Conservation (phyloP, 371 early-diverging fungal genomes). For the Lichtheimia ramosa region DNA sequence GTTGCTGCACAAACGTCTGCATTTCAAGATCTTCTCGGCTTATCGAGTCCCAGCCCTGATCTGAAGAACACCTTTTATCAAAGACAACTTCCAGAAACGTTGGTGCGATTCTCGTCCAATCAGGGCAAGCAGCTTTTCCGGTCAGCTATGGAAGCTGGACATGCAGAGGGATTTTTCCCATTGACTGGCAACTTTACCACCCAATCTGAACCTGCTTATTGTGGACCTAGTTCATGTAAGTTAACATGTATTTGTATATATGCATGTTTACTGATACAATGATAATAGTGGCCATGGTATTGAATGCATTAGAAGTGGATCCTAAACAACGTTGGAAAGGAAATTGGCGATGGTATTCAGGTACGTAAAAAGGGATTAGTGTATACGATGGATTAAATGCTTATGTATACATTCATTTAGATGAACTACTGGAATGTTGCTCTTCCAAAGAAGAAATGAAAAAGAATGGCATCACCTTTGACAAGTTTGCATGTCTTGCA, state of each 20-base stretch:
- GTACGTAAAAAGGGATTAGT: slow-evolving; percentile 13
- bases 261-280: slow-evolving; percentile 55
- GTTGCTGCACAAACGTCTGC: slow-evolving; percentile 5
- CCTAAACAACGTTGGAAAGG: slow-evolving; percentile 91
- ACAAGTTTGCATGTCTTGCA: slow-evolving; percentile 87
- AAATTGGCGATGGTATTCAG: slow-evolving; percentile 83
- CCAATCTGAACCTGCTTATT: slow-evolving; percentile 85
- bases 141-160: slow-evolving; percentile 71
- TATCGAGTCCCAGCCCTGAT: slow-evolving; percentile 27
- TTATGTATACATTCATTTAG: slow-evolving; percentile 30
- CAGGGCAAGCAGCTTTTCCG: slow-evolving; percentile 80
- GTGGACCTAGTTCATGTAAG: slow-evolving; percentile 59
- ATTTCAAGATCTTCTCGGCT: slow-evolving; percentile 23
- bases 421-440: slow-evolving; percentile 87
- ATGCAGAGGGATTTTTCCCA: slow-evolving; percentile 86
- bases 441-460: slow-evolving; percentile 76
- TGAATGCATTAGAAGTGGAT: slow-evolving; percentile 90
- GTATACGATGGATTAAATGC: background rate
- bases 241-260: background rate
- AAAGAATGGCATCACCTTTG: slow-evolving; percentile 84
- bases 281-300: slow-evolving; percentile 85
- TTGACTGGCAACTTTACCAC: slow-evolving; percentile 88
- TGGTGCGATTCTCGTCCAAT: slow-evolving; percentile 78
- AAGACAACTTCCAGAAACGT: slow-evolving; percentile 69
- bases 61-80: slow-evolving; percentile 73